Base-by-base conservation (phyloP, 108 stramenopile genomes). In the Thalassiosira profunda region DNA sequence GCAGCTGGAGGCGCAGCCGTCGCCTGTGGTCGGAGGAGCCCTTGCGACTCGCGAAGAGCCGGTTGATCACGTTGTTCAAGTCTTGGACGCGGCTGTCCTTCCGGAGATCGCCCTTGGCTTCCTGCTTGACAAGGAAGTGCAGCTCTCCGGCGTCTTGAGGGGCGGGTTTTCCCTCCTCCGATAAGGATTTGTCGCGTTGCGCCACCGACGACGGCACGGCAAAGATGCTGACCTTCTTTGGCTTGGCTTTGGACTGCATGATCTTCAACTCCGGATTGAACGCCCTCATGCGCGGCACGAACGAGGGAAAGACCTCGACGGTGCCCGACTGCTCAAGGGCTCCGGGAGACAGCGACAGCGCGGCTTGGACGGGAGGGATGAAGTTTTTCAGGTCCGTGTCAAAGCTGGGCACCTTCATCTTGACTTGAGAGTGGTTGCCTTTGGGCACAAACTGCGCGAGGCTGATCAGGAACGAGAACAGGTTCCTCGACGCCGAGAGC, bases 51-150 rank as follows among this genome's bases (percentile, higher is more conserved):
- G 82, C 60, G 76, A 99, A 81, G 14, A 99, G 77, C 18, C 98
- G 87, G 68, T 99, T 99, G 45, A 99, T 94, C 28, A 97, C 94
- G 55, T 90, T 96, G 72, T 95, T 97, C 48, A 98, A 80, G 59
- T 99, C 99, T 85, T 99, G 98, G 34, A 99, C 93, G 42, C 98
- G 88, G 26, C 98, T 96, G 70, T 99, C 99, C 85, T 99, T 99
- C 23, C 99, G 80, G 28, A 99, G 85, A 64, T 99, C 99, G 8
- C 99, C 99, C 59, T 95, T 91, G 18, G 84, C 89, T 67, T 99
- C 99, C 72, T 96, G 89, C 77, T 99, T 99, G 31, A 98, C 94
- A 23, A 99, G 86, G 55, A 99, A 98, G 52, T 95, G 92, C 56
- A 95, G 55, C 64, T 95, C 91, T 18, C 93, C 90, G 33, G 85